Conservation (phyloP, 108 stramenopile genomes). For the Cyclotella choctawhatcheeana region DNA sequence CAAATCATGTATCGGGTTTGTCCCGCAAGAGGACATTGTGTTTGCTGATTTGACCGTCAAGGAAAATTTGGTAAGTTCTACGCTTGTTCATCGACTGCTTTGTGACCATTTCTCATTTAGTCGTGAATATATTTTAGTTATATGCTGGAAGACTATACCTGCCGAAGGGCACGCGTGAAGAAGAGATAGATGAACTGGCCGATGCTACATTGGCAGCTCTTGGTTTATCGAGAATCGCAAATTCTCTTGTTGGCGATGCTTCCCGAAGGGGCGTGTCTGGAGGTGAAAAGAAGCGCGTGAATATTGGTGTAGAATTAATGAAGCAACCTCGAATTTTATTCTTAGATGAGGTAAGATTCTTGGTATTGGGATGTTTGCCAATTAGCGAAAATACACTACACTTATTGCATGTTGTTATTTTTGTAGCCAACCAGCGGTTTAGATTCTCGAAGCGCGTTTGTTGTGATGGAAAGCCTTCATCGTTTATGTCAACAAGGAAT, state of each 20-base stretch:
- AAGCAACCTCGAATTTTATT: slow-evolving; percentile 56
- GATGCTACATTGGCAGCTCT: slow-evolving; percentile 61
- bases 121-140: slow-evolving; percentile 8
- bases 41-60: slow-evolving; percentile 63
- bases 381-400: background rate
- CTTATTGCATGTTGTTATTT: background rate
- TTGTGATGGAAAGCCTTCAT: slow-evolving; percentile 57
- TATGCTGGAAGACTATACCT: slow-evolving; percentile 57
- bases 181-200: slow-evolving; percentile 61
- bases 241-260: slow-evolving; percentile 75
- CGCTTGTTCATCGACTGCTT: too few relatives aligned
- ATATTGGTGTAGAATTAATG: slow-evolving; percentile 75
- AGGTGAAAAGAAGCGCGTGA: slow-evolving; percentile 71
- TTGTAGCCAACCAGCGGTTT: slow-evolving; percentile 22
- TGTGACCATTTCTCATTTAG: too few relatives aligned
- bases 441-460: slow-evolving; percentile 55
- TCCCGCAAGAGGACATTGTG: slow-evolving; percentile 74
- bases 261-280: slow-evolving; percentile 59
- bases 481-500: slow-evolving; percentile 53
- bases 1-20: slow-evolving; percentile 56
- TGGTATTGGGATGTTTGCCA: too few relatives aligned
- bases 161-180: slow-evolving; percentile 35
- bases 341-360: slow-evolving; percentile 52
- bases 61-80: slow-evolving; percentile 54
- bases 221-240: slow-evolving; percentile 60